A percentile compares a stretch with the other conserved stretches of the same genome.
Conservation (phyloP, 345 rosid species). For the Kernera saxatilis region DNA sequence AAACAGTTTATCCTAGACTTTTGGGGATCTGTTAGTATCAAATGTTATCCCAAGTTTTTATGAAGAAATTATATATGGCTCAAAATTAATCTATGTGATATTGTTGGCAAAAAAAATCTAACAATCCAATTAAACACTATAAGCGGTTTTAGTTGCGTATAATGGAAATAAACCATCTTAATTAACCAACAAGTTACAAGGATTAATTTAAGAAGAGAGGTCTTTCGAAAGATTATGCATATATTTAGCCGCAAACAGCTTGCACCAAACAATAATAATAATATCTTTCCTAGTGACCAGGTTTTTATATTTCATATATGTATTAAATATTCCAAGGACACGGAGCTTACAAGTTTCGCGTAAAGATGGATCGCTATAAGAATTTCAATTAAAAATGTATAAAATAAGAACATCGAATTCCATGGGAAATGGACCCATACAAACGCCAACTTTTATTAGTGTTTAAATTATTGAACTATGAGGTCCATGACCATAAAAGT, state of each 20-base stretch:
- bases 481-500: slow-evolving; percentile 29
- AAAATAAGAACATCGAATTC: slow-evolving; percentile 20
- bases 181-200: not conserved
- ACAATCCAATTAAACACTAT: not conserved
- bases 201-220: not conserved
- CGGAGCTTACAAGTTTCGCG: slow-evolving; percentile 24
- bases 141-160: slow-evolving; percentile 15
- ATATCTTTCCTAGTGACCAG: slow-evolving; percentile 16
- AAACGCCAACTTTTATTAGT: slow-evolving; percentile 25
- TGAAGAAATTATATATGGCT: not conserved
- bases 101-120: not conserved
- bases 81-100: not conserved
- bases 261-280: slow-evolving; percentile 21
- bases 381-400: not conserved
- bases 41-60: not conserved
- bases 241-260: slow-evolving; percentile 23
- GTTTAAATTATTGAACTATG: slow-evolving; percentile 15
- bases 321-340: slow-evolving; percentile 21
- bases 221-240: slow-evolving; percentile 7
- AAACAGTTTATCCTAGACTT: not conserved
- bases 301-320: not conserved
- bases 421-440: slow-evolving; percentile 23
- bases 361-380: slow-evolving; percentile 1
- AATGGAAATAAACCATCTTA: not conserved
- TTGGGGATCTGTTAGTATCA: not conserved